These are phyloP conservation scores for Sclerotiophoma versabilis DNA, from an alignment of 2,329 filamentous ascomycete genomes.

Conservation along the genomic window DNA sequence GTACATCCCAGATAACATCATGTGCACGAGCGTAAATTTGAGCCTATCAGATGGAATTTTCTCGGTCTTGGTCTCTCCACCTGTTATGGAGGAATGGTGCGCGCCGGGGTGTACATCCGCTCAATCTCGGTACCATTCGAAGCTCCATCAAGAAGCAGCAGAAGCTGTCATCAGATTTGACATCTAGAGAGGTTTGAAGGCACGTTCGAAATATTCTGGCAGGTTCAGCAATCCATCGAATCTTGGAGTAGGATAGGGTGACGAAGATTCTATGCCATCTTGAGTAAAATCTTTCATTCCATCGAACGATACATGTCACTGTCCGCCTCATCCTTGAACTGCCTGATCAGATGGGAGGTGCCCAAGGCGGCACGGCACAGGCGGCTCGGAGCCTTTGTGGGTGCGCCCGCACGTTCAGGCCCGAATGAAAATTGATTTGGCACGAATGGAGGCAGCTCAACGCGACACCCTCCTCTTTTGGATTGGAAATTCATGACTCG, in stretches of 20 bases:
- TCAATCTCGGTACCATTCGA: too few species aligned
- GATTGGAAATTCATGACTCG: not conserved
- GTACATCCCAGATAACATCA: not conserved
- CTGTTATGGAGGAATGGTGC: too few species aligned
- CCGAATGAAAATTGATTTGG: not conserved
- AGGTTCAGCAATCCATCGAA: not conserved
- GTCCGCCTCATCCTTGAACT: not conserved
- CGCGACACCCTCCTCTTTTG: not conserved
- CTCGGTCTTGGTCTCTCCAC: not conserved
- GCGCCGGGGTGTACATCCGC: too few species aligned
- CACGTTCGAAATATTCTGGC: too few species aligned
- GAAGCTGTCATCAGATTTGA: too few species aligned
- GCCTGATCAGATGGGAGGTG: constrained; percentile 6
- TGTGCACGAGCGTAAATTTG: not conserved
- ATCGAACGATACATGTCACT: not conserved
- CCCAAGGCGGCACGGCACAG: not conserved
- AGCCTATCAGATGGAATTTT: not conserved
- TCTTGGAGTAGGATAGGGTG: not conserved
- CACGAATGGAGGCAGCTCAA: not conserved
- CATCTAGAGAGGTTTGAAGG: too few species aligned
- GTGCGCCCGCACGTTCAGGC: constrained; percentile 10
- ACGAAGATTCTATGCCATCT: too few species aligned
- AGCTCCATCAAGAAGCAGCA: too few species aligned
- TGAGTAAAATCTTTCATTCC: not conserved
- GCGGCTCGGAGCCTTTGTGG: constrained; percentile 12